These are phyloP conservation scores for Xerocomellus amylosporus DNA, from an alignment of 768 basidiomycete genomes.

Conservation along the genomic window DNA sequence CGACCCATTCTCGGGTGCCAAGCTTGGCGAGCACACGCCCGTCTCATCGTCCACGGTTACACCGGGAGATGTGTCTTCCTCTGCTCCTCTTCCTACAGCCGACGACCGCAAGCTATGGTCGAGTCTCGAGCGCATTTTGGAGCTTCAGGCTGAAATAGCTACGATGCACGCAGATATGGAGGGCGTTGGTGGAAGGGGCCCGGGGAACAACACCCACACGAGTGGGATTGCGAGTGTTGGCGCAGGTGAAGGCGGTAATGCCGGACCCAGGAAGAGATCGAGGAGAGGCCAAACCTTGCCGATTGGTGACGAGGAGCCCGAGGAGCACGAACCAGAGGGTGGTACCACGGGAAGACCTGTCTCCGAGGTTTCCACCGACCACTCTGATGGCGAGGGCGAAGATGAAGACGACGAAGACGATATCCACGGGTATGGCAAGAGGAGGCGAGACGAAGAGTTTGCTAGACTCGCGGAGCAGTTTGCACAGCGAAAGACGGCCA, in stretches of 20 bases:
- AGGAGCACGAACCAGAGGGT: constrained; percentile 15
- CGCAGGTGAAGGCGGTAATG: constrained; percentile 13
- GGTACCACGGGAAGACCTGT: constrained; percentile 9
- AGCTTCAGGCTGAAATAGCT: constrained; percentile 69
- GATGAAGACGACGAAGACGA: constrained; percentile 39
- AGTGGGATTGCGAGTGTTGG: constrained; percentile 2
- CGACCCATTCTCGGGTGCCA: constrained; percentile 34
- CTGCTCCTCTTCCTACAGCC: constrained; percentile 6
- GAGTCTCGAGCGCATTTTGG: constrained; percentile 65
- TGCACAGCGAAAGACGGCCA: constrained; percentile 63
- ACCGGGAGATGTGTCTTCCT: constrained; percentile 3
- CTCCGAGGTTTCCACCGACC: constrained; percentile 27
- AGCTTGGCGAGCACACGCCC: constrained; percentile 21
- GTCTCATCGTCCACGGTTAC: constrained; percentile 3
- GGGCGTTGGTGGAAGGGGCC: constrained; percentile 36
- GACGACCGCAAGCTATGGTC: constrained; percentile 60
- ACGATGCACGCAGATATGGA: constrained; percentile 77
- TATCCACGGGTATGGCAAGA: constrained; percentile 54
- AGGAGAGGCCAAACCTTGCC: constrained; percentile 37
- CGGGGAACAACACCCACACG: constrained; percentile 5
- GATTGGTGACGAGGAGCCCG: constrained; percentile 28
- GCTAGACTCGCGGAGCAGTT: constrained; percentile 65
- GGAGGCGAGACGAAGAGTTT: constrained; percentile 65
- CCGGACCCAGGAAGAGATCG: constrained; percentile 18
- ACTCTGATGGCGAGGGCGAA: constrained; percentile 36